These are phyloP conservation scores for Phytophthora lateralis DNA, from an alignment of 352 stramenopile genomes.

Conservation along the genomic window DNA sequence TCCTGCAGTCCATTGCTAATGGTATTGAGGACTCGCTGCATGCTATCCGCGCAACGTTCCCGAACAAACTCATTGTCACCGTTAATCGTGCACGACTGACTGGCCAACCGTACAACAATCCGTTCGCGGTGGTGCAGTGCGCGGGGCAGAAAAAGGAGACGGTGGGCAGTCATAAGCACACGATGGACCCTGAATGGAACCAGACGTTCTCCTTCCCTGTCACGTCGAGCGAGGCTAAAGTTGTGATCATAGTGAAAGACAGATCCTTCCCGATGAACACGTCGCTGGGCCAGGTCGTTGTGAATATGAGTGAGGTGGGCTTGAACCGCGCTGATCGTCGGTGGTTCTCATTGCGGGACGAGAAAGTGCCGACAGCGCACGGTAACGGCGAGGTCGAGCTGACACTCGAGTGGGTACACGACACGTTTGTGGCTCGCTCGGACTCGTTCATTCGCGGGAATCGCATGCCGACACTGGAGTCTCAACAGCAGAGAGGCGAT, in stretches of 20 bases:
- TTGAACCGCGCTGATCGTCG: conserved; percentile 78
- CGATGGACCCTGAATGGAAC: conserved; percentile 91
- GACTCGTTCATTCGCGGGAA: conserved; percentile 86
- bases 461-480: conserved; percentile 46
- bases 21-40: conserved; percentile 78
- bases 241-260: conserved; percentile 80
- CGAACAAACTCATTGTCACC: conserved; percentile 91
- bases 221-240: conserved; percentile 68
- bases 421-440: conserved; percentile 88
- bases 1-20: conserved; percentile 77
- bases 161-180: conserved; percentile 86
- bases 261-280: conserved; percentile 75
- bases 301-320: conserved; percentile 83
- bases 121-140: conserved; percentile 79
- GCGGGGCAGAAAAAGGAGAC: conserved; percentile 89
- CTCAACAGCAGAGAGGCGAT: conserved; percentile 23
- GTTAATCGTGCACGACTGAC: conserved; percentile 84
- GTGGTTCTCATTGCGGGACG: conserved; percentile 82
- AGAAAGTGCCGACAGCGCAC: conserved; percentile 60
- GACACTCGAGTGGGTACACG: conserved; percentile 90
- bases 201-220: conserved; percentile 90
- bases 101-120: conserved; percentile 88
- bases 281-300: conserved; percentile 73
- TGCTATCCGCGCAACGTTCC: conserved; percentile 84
- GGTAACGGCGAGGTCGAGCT: conserved; percentile 88